These are phyloP conservation scores for Pichia membranifaciens DNA, from an alignment of 805 yeast genomes.

Conservation along the genomic window DNA sequence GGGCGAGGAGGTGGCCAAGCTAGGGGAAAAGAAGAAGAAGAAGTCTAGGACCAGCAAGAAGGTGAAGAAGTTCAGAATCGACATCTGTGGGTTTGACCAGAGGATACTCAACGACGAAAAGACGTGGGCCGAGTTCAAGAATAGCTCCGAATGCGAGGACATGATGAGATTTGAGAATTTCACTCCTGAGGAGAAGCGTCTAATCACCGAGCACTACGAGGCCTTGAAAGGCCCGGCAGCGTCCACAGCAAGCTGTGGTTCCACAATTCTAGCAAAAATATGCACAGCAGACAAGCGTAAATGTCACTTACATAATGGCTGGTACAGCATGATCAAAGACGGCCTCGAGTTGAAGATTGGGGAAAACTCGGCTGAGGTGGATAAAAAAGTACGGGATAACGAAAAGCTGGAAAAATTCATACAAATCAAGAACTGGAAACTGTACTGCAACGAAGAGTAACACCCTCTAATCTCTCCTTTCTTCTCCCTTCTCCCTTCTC, in stretches of 20 bases:
- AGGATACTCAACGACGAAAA: conserved; percentile 16
- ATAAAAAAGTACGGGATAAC: conserved; percentile 15
- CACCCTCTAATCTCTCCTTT: too few relatives aligned
- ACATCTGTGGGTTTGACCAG: conserved; percentile 49
- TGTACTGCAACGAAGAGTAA: conserved; percentile 6
- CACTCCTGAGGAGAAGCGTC: conserved; percentile 10
- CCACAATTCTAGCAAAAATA: conserved; percentile 20
- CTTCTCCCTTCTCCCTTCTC: conserved; percentile 21
- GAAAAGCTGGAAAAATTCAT: conserved; percentile 29
- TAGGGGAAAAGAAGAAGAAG: conserved; percentile 12
- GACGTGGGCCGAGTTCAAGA: conserved; percentile 21
- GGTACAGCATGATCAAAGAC: conserved; percentile 30
- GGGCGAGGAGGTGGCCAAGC: neutral
- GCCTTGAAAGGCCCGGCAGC: conserved; percentile 2
- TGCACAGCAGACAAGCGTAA: conserved; percentile 52
- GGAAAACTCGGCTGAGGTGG: conserved; percentile 20
- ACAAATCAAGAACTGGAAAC: conserved; percentile 32
- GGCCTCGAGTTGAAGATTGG: conserved; percentile 33
- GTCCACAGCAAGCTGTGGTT: conserved; percentile 5
- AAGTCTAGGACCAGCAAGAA: conserved; percentile 19
- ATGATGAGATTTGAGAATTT: conserved; percentile 7
- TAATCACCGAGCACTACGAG: conserved; percentile 15
- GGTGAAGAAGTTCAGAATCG: conserved; percentile 34
- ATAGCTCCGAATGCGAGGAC: conserved; percentile 12
- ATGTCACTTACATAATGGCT: conserved; percentile 44